These are phyloP conservation scores for Mucor piriformis DNA, from an alignment of 371 early-diverging fungal genomes.

Conservation along the genomic window DNA sequence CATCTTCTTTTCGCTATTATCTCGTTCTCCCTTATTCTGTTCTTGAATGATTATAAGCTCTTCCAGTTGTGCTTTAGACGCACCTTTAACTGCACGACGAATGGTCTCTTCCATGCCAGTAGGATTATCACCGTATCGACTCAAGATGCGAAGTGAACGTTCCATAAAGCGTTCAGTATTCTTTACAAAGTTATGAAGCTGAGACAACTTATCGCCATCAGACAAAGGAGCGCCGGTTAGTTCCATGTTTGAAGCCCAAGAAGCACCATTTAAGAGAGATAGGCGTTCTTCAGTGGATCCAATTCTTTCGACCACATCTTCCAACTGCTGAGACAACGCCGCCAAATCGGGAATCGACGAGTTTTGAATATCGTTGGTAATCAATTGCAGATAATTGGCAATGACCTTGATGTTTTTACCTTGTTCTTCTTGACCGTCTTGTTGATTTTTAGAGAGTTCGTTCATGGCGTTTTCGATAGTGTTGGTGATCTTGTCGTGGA, in stretches of 20 bases:
- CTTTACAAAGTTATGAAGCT: slow-evolving; percentile 33
- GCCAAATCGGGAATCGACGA: slow-evolving; percentile 41
- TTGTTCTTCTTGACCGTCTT: slow-evolving; percentile 36
- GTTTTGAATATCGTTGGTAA: slow-evolving; percentile 40
- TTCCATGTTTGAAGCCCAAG: not conserved
- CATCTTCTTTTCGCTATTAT: slow-evolving; percentile 38
- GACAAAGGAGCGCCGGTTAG: not conserved
- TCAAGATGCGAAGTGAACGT: slow-evolving; percentile 37
- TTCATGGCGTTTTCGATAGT: slow-evolving; percentile 14
- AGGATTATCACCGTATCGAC: slow-evolving; percentile 35
- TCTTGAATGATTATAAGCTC: slow-evolving; percentile 22
- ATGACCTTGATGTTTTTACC: slow-evolving; percentile 40
- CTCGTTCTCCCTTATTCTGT: slow-evolving; percentile 26
- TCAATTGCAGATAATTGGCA: slow-evolving; percentile 40
- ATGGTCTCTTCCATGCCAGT: slow-evolving; percentile 46
- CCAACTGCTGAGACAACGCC: slow-evolving; percentile 35
- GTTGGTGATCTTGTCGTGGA: slow-evolving; percentile 20
- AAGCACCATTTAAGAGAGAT: slow-evolving; percentile 8
- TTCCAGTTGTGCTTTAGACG: slow-evolving; percentile 40
- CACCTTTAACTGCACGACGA: slow-evolving; percentile 46
- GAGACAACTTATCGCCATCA: slow-evolving; percentile 28
- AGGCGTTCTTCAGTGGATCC: slow-evolving; percentile 23
- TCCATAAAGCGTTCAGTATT: slow-evolving; percentile 48
- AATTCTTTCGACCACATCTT: slow-evolving; percentile 37
- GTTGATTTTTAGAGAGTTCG: slow-evolving; percentile 24